Conservation (phyloP, 306 rosid species). For the Parietaria judaica region DNA sequence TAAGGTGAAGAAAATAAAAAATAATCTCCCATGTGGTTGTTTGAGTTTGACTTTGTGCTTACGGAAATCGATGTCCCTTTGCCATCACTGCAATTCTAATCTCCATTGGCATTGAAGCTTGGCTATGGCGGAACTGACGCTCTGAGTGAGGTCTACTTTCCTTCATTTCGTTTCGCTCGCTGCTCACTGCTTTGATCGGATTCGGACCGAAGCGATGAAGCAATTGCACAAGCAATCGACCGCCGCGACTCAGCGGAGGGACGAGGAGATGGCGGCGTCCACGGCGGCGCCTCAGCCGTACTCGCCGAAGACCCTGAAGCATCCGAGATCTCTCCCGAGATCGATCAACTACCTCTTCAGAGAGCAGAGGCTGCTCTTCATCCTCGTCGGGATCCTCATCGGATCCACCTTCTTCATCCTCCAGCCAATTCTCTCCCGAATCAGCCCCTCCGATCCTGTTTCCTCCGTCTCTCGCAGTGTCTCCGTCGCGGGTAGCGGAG, state of each 20-base stretch:
- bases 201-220: constrained; percentile 29
- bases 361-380: constrained; percentile 85
- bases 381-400: constrained; percentile 70
- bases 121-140: not conserved
- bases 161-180: too few species aligned
- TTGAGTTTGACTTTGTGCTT: too few species aligned
- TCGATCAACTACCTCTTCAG: constrained; percentile 68
- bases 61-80: too few species aligned
- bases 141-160: not conserved
- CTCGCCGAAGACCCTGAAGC: constrained; percentile 69
- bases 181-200: not conserved
- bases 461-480: constrained; percentile 26
- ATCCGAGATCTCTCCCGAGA: constrained; percentile 76
- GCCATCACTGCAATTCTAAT: too few species aligned
- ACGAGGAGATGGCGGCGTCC: constrained; percentile 52
- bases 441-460: constrained; percentile 44
- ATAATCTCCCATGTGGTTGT: too few species aligned
- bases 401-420: constrained; percentile 85
- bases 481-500: constrained; percentile 6
- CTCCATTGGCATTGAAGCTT: too few species aligned
- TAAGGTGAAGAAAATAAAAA: too few species aligned
- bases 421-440: constrained; percentile 70
- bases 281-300: constrained; percentile 34
- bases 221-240: constrained; percentile 62
- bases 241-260: constrained; percentile 53